Conservation (phyloP, 2,329 filamentous ascomycete genomes). For the Pyricularia pennisetigena region DNA sequence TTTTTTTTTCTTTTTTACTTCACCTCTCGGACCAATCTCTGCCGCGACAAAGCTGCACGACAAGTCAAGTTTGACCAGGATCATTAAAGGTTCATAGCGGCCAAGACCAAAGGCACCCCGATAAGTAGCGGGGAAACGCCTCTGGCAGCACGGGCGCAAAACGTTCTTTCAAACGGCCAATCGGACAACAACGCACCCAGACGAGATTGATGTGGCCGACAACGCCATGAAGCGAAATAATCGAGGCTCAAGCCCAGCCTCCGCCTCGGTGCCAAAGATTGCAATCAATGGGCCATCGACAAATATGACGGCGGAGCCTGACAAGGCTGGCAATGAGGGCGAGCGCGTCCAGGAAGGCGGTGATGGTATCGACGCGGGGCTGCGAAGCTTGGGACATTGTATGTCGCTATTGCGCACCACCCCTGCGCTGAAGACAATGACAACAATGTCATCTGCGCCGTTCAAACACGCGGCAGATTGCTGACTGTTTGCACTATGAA, state of each 20-base stretch:
- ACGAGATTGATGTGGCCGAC: slow-evolving; percentile 9
- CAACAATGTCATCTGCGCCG: background rate
- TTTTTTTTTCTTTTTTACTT: no score
- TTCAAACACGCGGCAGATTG: background rate
- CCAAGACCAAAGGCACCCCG: no score
- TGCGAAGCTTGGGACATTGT: slow-evolving; percentile 75
- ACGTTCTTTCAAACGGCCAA: background rate
- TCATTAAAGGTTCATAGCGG: background rate
- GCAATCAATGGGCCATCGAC: slow-evolving; percentile 20
- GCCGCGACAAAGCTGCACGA: background rate
- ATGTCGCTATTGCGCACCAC: slow-evolving; percentile 18
- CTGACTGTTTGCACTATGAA: slow-evolving; percentile 6
- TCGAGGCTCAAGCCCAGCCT: slow-evolving; percentile 19
- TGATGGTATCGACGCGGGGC: slow-evolving; percentile 56
- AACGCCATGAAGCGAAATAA: slow-evolving; percentile 15
- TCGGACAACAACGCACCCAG: background rate
- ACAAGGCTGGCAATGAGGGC: background rate
- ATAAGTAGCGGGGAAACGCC: background rate
- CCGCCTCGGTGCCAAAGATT: background rate
- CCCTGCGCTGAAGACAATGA: background rate
- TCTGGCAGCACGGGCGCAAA: background rate
- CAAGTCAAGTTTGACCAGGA: background rate
- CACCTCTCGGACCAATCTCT: background rate
- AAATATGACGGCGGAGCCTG: slow-evolving; percentile 7
- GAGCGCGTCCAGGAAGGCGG: background rate